A percentile compares a stretch with the other conserved stretches of the same genome.
phyloP scores from a whole-genome alignment of 148 eudicot genomes.

The Dysphania ambrosioides region DNA sequence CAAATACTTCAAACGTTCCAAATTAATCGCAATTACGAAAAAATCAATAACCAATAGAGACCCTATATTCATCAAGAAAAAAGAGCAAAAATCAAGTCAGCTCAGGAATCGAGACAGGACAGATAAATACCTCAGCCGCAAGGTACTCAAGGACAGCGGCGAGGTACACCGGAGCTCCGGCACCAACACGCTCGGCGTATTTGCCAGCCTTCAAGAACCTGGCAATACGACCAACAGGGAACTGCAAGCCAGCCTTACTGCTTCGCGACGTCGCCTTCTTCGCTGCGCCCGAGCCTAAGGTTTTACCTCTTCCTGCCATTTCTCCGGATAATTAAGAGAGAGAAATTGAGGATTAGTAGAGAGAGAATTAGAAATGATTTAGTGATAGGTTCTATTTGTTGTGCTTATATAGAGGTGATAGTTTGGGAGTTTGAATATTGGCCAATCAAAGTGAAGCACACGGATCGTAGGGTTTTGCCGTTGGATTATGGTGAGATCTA shows the following conservation, averaged over 20 bases:
- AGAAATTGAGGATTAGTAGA: not conserved
- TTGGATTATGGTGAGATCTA: slow-evolving; percentile 30
- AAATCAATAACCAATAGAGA: not conserved
- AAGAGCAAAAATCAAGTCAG: not conserved
- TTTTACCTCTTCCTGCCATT: slow-evolving; percentile 86
- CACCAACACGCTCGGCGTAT: slow-evolving; percentile 88
- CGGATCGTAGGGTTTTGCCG: slow-evolving; percentile 39
- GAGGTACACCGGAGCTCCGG: slow-evolving; percentile 86
- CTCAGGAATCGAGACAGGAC: too few species aligned
- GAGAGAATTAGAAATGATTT: too few species aligned
- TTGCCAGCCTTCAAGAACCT: slow-evolving; percentile 81
- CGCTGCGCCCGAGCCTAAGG: slow-evolving; percentile 63
- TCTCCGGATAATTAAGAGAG: not conserved
- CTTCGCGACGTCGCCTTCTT: slow-evolving; percentile 82
- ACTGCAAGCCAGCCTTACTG: slow-evolving; percentile 83
- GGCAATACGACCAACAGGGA: slow-evolving; percentile 84
- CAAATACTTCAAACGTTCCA: not conserved
- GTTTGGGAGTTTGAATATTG: not conserved
- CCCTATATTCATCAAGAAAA: slow-evolving; percentile 14
- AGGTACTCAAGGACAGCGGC: slow-evolving; percentile 89
- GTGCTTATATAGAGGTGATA: slow-evolving; percentile 27
- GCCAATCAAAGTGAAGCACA: slow-evolving; percentile 40
- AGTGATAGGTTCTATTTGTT: too few species aligned
- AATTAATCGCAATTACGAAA: too few species aligned
- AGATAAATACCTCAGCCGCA: slow-evolving; percentile 65